Evolutionary conservation across 73 alveolate genomes (phyloP).

Genomic region (Breviolum minutum): DNA sequence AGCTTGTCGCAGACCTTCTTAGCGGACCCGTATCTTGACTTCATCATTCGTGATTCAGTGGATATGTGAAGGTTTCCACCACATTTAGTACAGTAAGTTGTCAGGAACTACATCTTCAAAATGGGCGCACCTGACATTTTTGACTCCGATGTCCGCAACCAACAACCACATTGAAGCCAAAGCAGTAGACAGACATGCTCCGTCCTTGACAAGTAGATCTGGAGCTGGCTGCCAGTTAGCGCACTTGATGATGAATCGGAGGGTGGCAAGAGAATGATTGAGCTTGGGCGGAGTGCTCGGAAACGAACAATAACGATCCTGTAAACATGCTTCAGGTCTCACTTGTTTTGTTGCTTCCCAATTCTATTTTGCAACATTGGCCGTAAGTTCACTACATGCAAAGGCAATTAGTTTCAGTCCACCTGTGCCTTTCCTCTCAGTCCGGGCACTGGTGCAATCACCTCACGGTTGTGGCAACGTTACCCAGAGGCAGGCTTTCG

Average conservation of each 20-base stretch:
- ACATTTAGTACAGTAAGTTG: neutral
- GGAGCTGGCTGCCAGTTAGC: constrained; percentile 14
- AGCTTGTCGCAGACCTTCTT: constrained; percentile 89
- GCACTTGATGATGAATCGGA: constrained; percentile 88
- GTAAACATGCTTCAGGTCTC: neutral
- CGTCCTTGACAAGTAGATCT: neutral
- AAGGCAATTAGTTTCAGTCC: too few relatives aligned
- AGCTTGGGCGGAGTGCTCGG: constrained; percentile 56
- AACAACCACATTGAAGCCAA: neutral
- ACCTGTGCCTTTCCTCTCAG: neutral
- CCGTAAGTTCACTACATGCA: too few relatives aligned
- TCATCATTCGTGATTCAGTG: too few relatives aligned
- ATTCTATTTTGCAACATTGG: neutral
- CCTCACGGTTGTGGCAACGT: constrained; percentile 82
- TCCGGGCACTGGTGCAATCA: constrained; percentile 86
- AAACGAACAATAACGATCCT: neutral
- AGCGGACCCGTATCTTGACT: constrained; percentile 67
- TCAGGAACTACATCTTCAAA: constrained; percentile 90
- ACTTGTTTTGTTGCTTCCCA: neutral
- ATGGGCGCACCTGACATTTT: constrained; percentile 12
- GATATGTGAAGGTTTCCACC: neutral
- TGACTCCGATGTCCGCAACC: neutral
- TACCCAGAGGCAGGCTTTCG: constrained; percentile 57
- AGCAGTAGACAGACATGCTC: neutral
- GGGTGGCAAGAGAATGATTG: constrained; percentile 72